phyloP scores from a whole-genome alignment of 2,329 filamentous ascomycete genomes.

The Nemania sp. region DNA sequence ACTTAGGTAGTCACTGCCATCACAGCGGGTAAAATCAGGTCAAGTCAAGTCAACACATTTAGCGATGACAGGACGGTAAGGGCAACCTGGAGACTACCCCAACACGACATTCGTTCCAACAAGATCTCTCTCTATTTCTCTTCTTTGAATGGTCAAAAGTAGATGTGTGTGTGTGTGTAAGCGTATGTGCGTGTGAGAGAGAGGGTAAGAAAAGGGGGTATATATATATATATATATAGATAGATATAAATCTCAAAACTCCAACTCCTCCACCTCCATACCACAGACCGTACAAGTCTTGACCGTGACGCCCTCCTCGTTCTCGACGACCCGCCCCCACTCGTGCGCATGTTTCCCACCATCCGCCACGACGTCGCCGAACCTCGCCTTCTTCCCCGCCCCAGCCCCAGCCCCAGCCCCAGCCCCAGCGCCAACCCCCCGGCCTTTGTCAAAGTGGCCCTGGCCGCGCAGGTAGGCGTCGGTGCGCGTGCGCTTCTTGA shows the following conservation, averaged over 20 bases:
- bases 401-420: slow-evolving; percentile 38
- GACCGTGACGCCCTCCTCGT: slow-evolving; percentile 72
- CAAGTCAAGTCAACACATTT: no score
- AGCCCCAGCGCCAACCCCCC: slow-evolving; percentile 43
- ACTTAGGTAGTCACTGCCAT: no score
- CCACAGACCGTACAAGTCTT: slow-evolving; percentile 80
- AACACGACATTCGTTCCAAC: no score
- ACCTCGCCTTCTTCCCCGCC: slow-evolving; percentile 58
- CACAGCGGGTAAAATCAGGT: no score
- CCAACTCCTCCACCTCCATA: slow-evolving; percentile 78
- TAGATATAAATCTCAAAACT: slow-evolving; percentile 53
- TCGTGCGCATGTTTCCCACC: slow-evolving; percentile 84
- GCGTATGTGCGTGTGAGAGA: no score
- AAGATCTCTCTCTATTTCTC: no score
- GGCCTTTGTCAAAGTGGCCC: slow-evolving; percentile 47
- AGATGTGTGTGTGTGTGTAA: no score
- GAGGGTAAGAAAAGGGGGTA: background rate
- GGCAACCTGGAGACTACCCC: no score
- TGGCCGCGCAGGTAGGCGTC: slow-evolving; percentile 82
- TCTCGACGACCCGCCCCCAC: slow-evolving; percentile 74
- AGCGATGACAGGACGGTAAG: no score
- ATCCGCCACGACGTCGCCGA: slow-evolving; percentile 75
- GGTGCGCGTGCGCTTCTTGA: slow-evolving; percentile 92
- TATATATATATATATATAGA: no score
- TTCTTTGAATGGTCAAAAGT: no score